These are phyloP conservation scores for Nymphaea thermarum DNA, from an alignment of 164 flowering plant species.

Conservation along the genomic window DNA sequence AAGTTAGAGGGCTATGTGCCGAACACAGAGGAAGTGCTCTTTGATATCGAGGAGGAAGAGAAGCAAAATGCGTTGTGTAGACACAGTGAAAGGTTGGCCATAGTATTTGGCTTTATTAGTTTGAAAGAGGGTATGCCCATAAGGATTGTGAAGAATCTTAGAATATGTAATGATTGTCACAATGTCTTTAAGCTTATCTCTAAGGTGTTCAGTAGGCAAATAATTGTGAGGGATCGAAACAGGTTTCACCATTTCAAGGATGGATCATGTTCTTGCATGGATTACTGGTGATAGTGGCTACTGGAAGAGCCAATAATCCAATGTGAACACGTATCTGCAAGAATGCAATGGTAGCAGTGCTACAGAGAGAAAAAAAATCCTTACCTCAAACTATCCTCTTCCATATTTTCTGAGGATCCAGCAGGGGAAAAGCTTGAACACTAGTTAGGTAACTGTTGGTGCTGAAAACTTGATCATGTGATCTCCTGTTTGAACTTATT, in stretches of 20 bases:
- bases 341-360: too few relatives aligned
- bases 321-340: too few relatives aligned
- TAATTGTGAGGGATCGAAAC: slow-evolving; percentile 32
- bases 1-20: slow-evolving; percentile 31
- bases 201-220: slow-evolving; percentile 21
- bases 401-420: too few relatives aligned
- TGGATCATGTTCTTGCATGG: slow-evolving; percentile 30
- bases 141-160: slow-evolving; percentile 35
- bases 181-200: slow-evolving; percentile 25
- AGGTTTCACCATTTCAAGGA: slow-evolving; percentile 31
- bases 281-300: slow-evolving; percentile 22
- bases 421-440: too few relatives aligned
- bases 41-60: slow-evolving; percentile 40
- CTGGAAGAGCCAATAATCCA: neutral
- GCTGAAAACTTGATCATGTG: too few relatives aligned
- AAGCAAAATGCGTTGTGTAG: slow-evolving; percentile 30
- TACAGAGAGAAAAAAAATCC: too few relatives aligned
- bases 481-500: too few relatives aligned
- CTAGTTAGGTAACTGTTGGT: too few relatives aligned
- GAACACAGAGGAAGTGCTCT: slow-evolving; percentile 30
- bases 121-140: slow-evolving; percentile 24
- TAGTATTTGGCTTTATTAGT: slow-evolving; percentile 40
- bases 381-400: too few relatives aligned
- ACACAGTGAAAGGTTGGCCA: slow-evolving; percentile 42
- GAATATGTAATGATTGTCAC: slow-evolving; percentile 38